Evolutionary conservation across 2,329 filamentous ascomycete species (phyloP).

Genomic region (Sclerotinia trifoliorum): DNA sequence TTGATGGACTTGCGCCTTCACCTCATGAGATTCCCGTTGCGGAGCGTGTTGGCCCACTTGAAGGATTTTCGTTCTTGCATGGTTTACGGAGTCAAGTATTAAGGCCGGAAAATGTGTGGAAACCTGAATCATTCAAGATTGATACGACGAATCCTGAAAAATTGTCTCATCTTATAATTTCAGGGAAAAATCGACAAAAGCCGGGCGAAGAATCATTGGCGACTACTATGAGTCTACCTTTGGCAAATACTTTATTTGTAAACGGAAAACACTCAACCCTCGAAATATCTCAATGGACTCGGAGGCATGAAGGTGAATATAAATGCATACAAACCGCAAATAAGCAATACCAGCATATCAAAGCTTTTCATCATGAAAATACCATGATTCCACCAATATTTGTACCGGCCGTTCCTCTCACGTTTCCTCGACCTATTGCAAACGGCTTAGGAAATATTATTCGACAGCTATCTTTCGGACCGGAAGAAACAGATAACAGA

Average conservation of each 20-base stretch:
- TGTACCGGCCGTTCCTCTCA: conserved; percentile 61
- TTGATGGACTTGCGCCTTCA: conserved; percentile 51
- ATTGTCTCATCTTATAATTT: conserved; percentile 33
- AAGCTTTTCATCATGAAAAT: conserved; percentile 24
- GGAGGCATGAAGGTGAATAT: conserved; percentile 18
- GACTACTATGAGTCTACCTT: conserved; percentile 50
- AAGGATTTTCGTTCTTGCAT: conserved; percentile 54
- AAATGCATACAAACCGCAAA: conserved; percentile 23
- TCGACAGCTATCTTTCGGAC: conserved; percentile 54
- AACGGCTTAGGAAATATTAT: conserved; percentile 78
- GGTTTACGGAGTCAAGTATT: conserved; percentile 46
- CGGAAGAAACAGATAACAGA: conserved; percentile 42
- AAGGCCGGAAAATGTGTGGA: conserved; percentile 3
- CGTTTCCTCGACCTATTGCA: conserved; percentile 58
- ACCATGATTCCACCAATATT: conserved; percentile 20
- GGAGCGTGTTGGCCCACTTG: conserved; percentile 25
- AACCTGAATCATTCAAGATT: not conserved
- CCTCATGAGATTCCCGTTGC: conserved; percentile 19
- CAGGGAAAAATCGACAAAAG: not conserved
- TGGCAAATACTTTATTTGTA: conserved; percentile 77
- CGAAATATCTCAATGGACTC: conserved; percentile 46
- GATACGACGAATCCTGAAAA: conserved; percentile 15
- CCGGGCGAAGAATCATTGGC: not conserved
- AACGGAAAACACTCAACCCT: conserved; percentile 64
- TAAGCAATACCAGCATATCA: conserved; percentile 28